These are phyloP conservation scores for Phellinidium pouzarii DNA, from an alignment of 1,284 basidiomycete genomes.

Conservation along the genomic window DNA sequence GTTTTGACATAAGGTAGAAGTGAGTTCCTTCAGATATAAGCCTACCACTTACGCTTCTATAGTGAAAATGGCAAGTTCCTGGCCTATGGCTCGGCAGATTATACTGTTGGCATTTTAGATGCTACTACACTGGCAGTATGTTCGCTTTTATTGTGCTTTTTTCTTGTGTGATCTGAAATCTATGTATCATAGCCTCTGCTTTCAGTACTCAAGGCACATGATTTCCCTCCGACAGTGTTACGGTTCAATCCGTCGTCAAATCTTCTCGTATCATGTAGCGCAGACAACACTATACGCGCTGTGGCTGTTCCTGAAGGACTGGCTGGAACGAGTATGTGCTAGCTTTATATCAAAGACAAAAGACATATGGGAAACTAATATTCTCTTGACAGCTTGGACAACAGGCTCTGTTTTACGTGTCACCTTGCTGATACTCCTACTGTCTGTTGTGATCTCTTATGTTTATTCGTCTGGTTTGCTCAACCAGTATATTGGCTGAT, in stretches of 20 bases:
- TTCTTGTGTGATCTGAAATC: not conserved
- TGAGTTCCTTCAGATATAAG: not conserved
- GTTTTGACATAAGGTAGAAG: constrained; percentile 77
- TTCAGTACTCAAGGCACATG: constrained; percentile 89
- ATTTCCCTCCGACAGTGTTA: constrained; percentile 88
- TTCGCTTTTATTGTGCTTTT: constrained; percentile 16
- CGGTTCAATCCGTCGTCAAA: constrained; percentile 80
- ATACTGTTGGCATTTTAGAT: constrained; percentile 82
- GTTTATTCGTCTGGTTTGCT: constrained; percentile 7
- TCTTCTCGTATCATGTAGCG: constrained; percentile 87
- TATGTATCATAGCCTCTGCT: constrained; percentile 62
- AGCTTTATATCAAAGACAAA: not conserved
- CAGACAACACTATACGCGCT: constrained; percentile 84
- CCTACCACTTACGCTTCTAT: constrained; percentile 13
- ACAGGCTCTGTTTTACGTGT: constrained; percentile 30
- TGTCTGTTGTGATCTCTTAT: constrained; percentile 26
- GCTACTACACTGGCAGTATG: constrained; percentile 72
- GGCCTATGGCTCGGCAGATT: constrained; percentile 85
- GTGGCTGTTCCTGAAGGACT: constrained; percentile 64
- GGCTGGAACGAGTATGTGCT: constrained; percentile 45
- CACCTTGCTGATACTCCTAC: constrained; percentile 30
- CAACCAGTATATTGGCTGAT: not conserved
- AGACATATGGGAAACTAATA: constrained; percentile 1
- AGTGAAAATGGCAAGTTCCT: constrained; percentile 79
- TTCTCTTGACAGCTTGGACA: constrained; percentile 29